phyloP scores from a whole-genome alignment of 257 asterid species.

The Solanum chiquidenum region DNA sequence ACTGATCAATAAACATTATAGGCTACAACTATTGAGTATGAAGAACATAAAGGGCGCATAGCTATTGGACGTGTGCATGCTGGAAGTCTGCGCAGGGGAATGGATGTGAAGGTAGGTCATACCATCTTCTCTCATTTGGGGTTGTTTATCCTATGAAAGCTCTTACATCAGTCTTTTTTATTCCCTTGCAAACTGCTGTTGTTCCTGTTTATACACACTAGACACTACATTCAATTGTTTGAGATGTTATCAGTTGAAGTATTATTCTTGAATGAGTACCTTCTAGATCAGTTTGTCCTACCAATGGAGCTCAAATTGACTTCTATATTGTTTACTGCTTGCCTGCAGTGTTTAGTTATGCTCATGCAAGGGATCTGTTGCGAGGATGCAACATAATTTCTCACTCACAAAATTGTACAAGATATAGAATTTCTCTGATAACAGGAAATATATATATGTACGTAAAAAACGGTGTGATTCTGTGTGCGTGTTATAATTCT shows the following conservation, averaged over 20 bases:
- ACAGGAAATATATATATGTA: background rate
- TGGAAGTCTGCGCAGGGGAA: constrained; percentile 69
- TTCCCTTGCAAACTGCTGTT: background rate
- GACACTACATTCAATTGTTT: background rate
- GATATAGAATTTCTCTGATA: background rate
- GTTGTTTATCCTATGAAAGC: background rate
- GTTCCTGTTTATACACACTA: background rate
- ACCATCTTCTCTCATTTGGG: background rate
- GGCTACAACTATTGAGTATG: constrained; percentile 96
- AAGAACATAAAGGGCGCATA: constrained; percentile 96
- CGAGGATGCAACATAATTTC: background rate
- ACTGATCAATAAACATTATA: constrained; percentile 13
- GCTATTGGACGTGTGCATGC: constrained; percentile 98
- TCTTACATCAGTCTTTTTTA: background rate
- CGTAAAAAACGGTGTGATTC: background rate
- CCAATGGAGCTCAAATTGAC: background rate
- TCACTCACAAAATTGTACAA: background rate
- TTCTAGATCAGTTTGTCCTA: background rate
- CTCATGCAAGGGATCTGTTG: background rate
- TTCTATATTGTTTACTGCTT: background rate
- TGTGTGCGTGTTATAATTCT: background rate
- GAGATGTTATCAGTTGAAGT: background rate
- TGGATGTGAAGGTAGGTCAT: constrained; percentile 80
- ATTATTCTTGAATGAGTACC: background rate
- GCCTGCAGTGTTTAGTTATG: background rate